These are phyloP conservation scores for Setaria viridis DNA, from an alignment of 202 grass and related monocot species.

Conservation along the genomic window DNA sequence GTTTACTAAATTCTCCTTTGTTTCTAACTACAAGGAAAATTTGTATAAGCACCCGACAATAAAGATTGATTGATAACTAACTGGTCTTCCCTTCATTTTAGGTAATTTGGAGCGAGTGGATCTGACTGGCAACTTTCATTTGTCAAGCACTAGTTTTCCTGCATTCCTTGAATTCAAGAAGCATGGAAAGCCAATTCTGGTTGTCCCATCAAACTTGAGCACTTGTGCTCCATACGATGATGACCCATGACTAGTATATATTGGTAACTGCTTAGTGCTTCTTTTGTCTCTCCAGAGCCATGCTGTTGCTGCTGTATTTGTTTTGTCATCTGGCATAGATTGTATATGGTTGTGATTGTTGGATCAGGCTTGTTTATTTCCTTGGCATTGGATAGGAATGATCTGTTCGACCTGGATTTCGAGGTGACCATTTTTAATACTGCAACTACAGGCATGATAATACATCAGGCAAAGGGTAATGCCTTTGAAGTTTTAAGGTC, in stretches of 20 bases:
- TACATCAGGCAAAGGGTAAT: too few relatives aligned
- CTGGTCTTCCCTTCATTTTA: conserved; percentile 23
- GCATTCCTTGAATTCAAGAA: conserved; percentile 53
- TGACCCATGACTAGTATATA: conserved; percentile 54
- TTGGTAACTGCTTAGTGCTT: not conserved
- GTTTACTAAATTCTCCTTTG: not conserved
- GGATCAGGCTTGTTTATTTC: too few relatives aligned
- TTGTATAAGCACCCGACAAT: not conserved
- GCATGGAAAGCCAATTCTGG: conserved; percentile 57
- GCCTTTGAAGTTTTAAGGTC: too few relatives aligned
- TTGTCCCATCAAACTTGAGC: conserved; percentile 34
- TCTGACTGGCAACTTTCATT: conserved; percentile 58
- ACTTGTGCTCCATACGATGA: conserved; percentile 59
- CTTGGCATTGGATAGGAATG: too few relatives aligned
- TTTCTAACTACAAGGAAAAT: not conserved
- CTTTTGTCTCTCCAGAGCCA: not conserved
- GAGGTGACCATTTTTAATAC: too few relatives aligned
- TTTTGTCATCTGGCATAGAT: not conserved
- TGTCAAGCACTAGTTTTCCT: conserved; percentile 47
- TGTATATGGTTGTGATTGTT: not conserved
- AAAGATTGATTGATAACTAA: not conserved
- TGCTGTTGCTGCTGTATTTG: not conserved
- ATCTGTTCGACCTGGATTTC: too few relatives aligned
- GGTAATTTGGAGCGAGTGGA: conserved; percentile 66
- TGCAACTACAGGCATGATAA: too few relatives aligned